Evolutionary conservation across 2,329 filamentous ascomycete genomes (phyloP), one percentile per base, ranked within the genome.

Genomic region (Endoconidiophora polonica): DNA sequence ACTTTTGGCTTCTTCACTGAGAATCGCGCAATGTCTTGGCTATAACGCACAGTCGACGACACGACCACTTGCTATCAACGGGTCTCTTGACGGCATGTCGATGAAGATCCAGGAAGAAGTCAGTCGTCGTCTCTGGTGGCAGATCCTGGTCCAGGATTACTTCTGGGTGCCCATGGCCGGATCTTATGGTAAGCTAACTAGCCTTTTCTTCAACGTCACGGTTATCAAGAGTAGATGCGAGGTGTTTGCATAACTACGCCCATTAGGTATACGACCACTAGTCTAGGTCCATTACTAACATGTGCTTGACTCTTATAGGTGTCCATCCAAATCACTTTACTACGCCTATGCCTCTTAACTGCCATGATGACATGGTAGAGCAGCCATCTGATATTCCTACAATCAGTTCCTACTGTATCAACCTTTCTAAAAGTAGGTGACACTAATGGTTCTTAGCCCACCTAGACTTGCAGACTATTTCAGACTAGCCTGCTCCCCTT

Each of bases 161-260:
- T 53, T 53, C 42, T 29, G 45, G 26, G 51, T 53, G 26, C 51
- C 51, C n/a, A 53, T 53, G 51, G 51, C 51, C 10, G 51, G 51
- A 20, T 49, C 46, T 12, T 53, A 53, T 43, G 46, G 46, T 48
- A 48, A 9, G 46, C 42, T 20, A 10, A 23, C 12, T 37, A 18
- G 26, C 7, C n/a, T 10, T 16, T 7, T 18, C 10, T 5, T 26
- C 5, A 33, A 5, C 7, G 26, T 33, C 6, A 33, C 6, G 26
- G 12, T 10, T 10, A 33, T 10, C 5, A 33, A 10, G 12, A 33
- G 26, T 6, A 33, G 26, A 33, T 33, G 26, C 26, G 26, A 1
- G 5, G 3, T 18, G 16, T 33, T 7, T 29, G 10, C 26, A 6
- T 29, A 29, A 10, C 14, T 4, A 26, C 22, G 22, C 7, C 5